Evolutionary conservation across 192 early-diverging fungal species (phyloP).

Genomic region (Globomyces pollinis-pini): DNA sequence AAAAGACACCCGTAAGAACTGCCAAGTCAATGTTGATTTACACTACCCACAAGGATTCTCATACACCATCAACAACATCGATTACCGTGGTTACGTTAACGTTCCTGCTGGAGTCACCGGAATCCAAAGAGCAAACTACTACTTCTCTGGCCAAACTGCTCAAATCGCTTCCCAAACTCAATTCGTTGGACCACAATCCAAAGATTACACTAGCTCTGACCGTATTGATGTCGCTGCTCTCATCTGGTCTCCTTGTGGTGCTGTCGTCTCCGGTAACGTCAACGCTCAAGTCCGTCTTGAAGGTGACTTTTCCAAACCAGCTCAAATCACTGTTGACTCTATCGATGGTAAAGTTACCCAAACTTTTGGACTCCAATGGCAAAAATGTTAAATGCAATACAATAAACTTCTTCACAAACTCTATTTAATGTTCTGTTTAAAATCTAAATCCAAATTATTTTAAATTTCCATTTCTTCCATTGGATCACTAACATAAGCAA

Average conservation of each 20-base stretch:
- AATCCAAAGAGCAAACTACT: constrained; percentile 9
- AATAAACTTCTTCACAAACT: too few relatives aligned
- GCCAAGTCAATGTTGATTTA: constrained; percentile 11
- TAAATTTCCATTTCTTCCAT: too few relatives aligned
- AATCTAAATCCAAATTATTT: too few relatives aligned
- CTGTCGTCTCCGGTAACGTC: constrained; percentile 17
- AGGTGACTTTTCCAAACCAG: neutral
- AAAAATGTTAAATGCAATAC: constrained; percentile 10
- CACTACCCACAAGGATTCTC: constrained; percentile 6
- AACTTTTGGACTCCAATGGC: constrained; percentile 18
- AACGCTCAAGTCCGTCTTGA: constrained; percentile 12
- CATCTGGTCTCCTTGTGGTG: constrained; percentile 24
- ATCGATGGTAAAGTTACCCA: constrained; percentile 21
- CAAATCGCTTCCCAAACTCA: constrained; percentile 11
- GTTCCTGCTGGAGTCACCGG: constrained; percentile 8
- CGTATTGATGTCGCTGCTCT: constrained; percentile 14
- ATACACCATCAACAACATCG: constrained; percentile 6
- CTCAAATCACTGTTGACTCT: constrained; percentile 25
- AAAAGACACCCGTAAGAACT: constrained; percentile 19
- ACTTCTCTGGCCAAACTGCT: constrained; percentile 1
- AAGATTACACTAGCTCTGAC: constrained; percentile 14
- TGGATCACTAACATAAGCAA: too few relatives aligned
- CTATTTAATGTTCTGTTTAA: too few relatives aligned
- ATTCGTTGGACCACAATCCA: neutral
- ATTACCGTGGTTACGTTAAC: constrained; percentile 6